These are phyloP conservation scores for Pythium grandisporangium DNA, from an alignment of 352 stramenopile species.

Conservation along the genomic window DNA sequence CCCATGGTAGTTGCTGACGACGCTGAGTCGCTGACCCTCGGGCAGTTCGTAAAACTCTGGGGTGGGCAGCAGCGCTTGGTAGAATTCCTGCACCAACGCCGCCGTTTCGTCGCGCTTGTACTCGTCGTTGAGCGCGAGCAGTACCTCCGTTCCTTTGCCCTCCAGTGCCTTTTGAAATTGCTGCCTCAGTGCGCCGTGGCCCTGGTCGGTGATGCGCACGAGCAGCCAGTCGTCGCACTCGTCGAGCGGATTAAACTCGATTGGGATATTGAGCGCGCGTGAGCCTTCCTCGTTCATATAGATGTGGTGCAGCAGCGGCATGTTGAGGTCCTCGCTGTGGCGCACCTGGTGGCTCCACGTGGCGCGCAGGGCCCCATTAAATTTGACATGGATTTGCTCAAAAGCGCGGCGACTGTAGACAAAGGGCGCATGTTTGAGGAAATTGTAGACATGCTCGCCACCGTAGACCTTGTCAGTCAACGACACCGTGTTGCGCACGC, in stretches of 20 bases:
- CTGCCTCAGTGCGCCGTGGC: constrained; percentile 15
- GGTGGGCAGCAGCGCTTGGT: constrained; percentile 44
- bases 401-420: constrained; percentile 70
- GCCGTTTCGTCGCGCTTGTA: constrained; percentile 45
- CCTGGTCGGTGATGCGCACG: constrained; percentile 52
- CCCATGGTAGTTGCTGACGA: constrained; percentile 76
- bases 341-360: constrained; percentile 57
- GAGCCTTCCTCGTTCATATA: constrained; percentile 81
- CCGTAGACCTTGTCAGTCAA: constrained; percentile 67
- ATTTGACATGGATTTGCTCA: constrained; percentile 69
- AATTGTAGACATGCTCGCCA: constrained; percentile 80
- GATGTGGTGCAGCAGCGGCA: constrained; percentile 76
- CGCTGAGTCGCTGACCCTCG: constrained; percentile 21
- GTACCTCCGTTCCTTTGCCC: constrained; percentile 38
- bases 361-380: constrained; percentile 33
- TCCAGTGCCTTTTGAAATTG: constrained; percentile 30
- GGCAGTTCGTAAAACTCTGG: constrained; percentile 51
- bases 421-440: constrained; percentile 80
- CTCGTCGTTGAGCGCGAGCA: constrained; percentile 79
- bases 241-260: constrained; percentile 55
- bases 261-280: constrained; percentile 35
- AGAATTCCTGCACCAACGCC: constrained; percentile 45
- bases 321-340: constrained; percentile 64
- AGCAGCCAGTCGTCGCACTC: constrained; percentile 81
- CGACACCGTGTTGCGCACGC: constrained; percentile 67